Evolutionary conservation across 345 rosid species (phyloP).

Genomic region (Erodium maritimum): DNA sequence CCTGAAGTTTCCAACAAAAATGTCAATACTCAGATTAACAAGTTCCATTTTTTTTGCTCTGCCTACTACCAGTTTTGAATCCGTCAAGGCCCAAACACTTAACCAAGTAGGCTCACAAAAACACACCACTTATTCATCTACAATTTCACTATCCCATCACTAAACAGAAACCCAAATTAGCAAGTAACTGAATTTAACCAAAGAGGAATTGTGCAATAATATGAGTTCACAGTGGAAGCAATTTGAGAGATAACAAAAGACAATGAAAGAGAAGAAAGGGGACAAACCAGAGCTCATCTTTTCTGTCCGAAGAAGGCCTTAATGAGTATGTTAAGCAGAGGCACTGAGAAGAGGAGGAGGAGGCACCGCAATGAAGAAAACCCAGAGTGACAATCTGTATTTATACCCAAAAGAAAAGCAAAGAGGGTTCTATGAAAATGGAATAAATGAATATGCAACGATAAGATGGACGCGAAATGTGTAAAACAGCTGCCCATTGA

Average conservation of each 20-base stretch:
- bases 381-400: slow-evolving; percentile 21
- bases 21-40: not conserved
- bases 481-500: slow-evolving; percentile 28
- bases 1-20: slow-evolving; percentile 18
- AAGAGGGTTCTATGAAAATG: slow-evolving; percentile 22
- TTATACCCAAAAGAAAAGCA: slow-evolving; percentile 24
- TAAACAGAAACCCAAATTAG: slow-evolving; percentile 4
- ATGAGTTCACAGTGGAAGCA: not conserved
- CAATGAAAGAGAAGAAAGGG: not conserved
- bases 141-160: not conserved
- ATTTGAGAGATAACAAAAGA: not conserved
- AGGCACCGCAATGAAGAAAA: slow-evolving; percentile 25
- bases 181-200: not conserved
- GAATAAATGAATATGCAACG: slow-evolving; percentile 31
- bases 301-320: not conserved
- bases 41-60: too few species aligned
- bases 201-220: too few species aligned
- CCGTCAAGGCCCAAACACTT: too few species aligned
- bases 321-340: too few species aligned
- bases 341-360: not conserved
- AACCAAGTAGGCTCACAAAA: too few species aligned
- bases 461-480: slow-evolving; percentile 21
- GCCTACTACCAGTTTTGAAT: too few species aligned
- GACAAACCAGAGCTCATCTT: not conserved
- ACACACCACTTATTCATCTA: not conserved